Base-by-base conservation (phyloP, 2,329 filamentous ascomycete species). In the Ilyonectria sp. region DNA sequence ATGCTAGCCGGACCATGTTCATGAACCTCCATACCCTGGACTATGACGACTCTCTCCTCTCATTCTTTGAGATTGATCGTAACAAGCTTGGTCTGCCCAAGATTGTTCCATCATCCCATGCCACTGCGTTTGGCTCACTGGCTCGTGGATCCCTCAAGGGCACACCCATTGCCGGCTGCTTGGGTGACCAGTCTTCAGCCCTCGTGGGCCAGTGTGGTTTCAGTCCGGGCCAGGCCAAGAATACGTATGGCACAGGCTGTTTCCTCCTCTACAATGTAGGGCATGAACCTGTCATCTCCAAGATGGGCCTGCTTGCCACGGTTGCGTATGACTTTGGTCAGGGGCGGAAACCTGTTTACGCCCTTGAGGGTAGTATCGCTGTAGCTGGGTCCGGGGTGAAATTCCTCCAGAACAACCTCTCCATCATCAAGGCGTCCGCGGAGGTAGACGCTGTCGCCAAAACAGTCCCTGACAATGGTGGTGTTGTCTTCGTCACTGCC, bases 1-100 rank as follows among this genome's bases (percentile, higher is more conserved):
- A 97, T 79, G 94, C 94, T 21, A 95, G 93, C 60, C 87, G 94
- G 76, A 97, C 94, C 68, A 97, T 97, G 94, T 96, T 97, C 81
- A 95, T 97, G 92, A 94, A 97, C 82, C 86, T 97, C 60, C 87
- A 90, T 74, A 95, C 91, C 11, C 86, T 94, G 66, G 81, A 94
- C 75, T 97, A 97, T 81, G 93, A 95, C 78, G 90, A 94, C 63
- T 86, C 86, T 46, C 86, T 97, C 29, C 84, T 97, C 29, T 83
- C 89, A 26, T 97, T 97, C 83, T 97, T 97, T 81, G 89, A 88
- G 52, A 87, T 97, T 69, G 87, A 90, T 75, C 79, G 75, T 55
- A 86, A 84, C 61, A 95, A 95, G 79, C 84, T 97, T 47, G 85
- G 88, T 57, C 85, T 97, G 13, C 94, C 94, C n/a, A 90, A 91